Conservation (phyloP, 805 yeast genomes). For the Yarrowia sp. region DNA sequence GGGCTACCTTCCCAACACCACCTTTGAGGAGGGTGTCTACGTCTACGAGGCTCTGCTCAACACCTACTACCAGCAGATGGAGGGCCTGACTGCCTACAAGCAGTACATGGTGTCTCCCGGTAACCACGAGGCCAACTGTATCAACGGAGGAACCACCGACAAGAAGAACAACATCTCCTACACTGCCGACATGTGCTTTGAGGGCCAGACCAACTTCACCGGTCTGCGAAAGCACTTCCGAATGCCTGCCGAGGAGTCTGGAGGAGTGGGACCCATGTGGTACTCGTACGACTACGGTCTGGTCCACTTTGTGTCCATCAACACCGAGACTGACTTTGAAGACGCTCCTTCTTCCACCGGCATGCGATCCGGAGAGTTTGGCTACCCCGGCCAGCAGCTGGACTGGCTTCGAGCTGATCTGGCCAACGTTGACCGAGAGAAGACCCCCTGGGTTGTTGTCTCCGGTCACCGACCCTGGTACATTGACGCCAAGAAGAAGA, state of each 20-base stretch:
- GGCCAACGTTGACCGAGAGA: constrained; percentile 45
- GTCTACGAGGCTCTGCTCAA: constrained; percentile 44
- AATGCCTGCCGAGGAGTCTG: constrained; percentile 48
- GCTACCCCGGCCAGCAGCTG: constrained; percentile 44
- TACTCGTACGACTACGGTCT: constrained; percentile 50
- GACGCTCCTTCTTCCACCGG: constrained; percentile 38
- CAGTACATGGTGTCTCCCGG: constrained; percentile 47
- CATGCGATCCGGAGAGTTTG: constrained; percentile 39
- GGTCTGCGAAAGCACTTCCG: constrained; percentile 46
- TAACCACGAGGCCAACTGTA: constrained; percentile 46
- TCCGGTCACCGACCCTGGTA: constrained; percentile 50
- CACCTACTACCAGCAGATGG: constrained; percentile 43
- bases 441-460: constrained; percentile 47
- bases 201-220: constrained; percentile 48
- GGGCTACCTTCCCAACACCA: constrained; percentile 40
- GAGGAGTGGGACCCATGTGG: constrained; percentile 49
- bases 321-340: constrained; percentile 49
- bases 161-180: constrained; percentile 39
- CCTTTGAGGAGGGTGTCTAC: constrained; percentile 39
- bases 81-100: constrained; percentile 42
- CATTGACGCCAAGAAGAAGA: constrained; percentile 43
- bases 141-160: constrained; percentile 40
- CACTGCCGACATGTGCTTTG: constrained; percentile 41
- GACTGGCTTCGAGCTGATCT: constrained; percentile 48
- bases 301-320: constrained; percentile 47